These are phyloP conservation scores for Rhodotorula sp. DNA, from an alignment of 1,284 basidiomycete genomes.

Conservation along the genomic window DNA sequence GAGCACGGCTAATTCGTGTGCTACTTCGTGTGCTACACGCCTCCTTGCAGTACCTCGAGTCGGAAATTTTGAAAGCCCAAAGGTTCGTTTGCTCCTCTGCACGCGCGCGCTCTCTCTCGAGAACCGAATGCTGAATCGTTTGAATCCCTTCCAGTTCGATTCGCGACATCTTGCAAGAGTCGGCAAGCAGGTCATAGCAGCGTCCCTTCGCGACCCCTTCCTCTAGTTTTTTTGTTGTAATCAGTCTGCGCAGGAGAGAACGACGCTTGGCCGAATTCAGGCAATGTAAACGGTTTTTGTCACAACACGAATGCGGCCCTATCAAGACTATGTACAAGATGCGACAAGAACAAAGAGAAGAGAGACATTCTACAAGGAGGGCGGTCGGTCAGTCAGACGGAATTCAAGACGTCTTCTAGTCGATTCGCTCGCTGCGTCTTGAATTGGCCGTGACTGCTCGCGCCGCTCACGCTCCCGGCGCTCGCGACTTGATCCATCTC, in stretches of 20 bases:
- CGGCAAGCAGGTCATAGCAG: slow-evolving; percentile 2
- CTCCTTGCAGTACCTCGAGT: slow-evolving; percentile 33
- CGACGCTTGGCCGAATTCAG: no score
- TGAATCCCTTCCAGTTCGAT: slow-evolving; percentile 18
- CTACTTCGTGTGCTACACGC: no score
- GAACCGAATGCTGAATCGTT: background rate
- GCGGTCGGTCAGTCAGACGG: no score
- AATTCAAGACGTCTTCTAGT: no score
- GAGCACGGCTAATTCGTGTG: no score
- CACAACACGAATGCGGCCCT: no score
- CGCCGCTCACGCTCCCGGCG: background rate
- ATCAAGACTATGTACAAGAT: no score
- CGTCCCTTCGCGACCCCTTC: background rate
- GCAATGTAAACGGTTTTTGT: no score
- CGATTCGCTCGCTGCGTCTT: no score
- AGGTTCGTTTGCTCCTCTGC: slow-evolving; percentile 15
- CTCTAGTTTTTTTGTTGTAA: background rate
- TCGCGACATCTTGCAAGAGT: slow-evolving; percentile 33
- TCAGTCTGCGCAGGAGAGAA: background rate
- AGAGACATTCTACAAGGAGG: no score
- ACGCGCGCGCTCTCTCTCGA: no score
- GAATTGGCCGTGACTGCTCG: background rate
- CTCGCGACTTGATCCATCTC: background rate
- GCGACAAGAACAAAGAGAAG: no score
- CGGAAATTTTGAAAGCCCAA: slow-evolving; percentile 34